Evolutionary conservation across 257 asterid genomes (phyloP).

Genomic region (Galeopsis tetrahit): DNA sequence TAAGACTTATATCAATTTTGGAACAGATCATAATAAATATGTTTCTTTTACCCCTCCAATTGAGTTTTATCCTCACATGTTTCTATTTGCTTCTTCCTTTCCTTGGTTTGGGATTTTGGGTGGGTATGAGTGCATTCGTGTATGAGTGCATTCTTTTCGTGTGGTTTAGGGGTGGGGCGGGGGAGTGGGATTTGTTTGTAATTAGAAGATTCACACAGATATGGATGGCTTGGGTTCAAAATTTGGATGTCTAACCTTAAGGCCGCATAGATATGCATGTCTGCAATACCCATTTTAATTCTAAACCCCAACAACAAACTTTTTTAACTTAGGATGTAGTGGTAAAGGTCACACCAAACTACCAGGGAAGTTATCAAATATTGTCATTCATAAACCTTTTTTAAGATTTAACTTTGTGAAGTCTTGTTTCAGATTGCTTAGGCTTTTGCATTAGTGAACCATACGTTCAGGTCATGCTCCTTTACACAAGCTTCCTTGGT

Average conservation of each 20-base stretch:
- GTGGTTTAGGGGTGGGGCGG: too few relatives aligned
- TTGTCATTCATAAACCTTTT: not conserved
- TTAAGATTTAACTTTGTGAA: not conserved
- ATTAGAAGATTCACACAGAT: not conserved
- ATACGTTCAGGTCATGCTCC: not conserved
- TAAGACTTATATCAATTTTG: not conserved
- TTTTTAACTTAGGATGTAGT: constrained; percentile 12
- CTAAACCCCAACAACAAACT: constrained; percentile 15
- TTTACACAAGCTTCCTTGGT: constrained; percentile 7
- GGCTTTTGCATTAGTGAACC: constrained; percentile 11
- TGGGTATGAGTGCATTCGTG: not conserved
- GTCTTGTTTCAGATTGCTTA: not conserved
- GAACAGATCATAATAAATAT: constrained; percentile 19
- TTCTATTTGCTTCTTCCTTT: not conserved
- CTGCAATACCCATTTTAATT: not conserved
- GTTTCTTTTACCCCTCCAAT: not conserved
- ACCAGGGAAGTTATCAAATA: constrained; percentile 6
- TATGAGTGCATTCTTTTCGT: not conserved
- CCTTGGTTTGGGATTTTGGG: not conserved
- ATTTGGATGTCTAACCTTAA: constrained; percentile 1
- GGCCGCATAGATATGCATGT: constrained; percentile 10
- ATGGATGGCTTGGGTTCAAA: not conserved
- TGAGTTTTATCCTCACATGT: constrained; percentile 3
- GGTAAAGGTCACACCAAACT: constrained; percentile 17
- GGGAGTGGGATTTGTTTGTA: too few relatives aligned